Percentiles rank a stretch among this genome's conserved stretches.
These are phyloP conservation scores for Lipomyces sp. DNA, from an alignment of 805 yeast genomes.

Conservation along the genomic window DNA sequence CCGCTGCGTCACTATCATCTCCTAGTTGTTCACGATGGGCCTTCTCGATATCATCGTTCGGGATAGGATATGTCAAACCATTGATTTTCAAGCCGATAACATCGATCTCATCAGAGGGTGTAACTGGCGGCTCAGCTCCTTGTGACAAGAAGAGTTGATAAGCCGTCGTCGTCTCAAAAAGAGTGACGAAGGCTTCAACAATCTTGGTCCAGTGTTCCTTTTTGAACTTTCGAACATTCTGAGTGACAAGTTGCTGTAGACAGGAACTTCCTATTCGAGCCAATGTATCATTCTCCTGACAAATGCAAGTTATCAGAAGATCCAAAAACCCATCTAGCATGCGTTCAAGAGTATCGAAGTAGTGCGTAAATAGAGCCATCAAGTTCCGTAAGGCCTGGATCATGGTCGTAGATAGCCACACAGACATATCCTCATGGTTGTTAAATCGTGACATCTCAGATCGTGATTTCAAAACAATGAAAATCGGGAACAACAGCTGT, in stretches of 20 bases:
- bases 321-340: constrained; percentile 80
- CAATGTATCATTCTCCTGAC: constrained; percentile 96
- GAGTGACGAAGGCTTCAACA: constrained; percentile 63
- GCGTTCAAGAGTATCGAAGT: constrained; percentile 73
- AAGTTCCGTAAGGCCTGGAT: constrained; percentile 92
- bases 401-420: constrained; percentile 95
- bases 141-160: constrained; percentile 63
- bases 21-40: constrained; percentile 32
- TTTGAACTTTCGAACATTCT: constrained; percentile 68
- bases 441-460: constrained; percentile 72
- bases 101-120: constrained; percentile 30
- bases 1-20: constrained; percentile 13
- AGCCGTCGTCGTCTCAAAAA: constrained; percentile 86
- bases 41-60: constrained; percentile 25
- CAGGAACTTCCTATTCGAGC: constrained; percentile 94
- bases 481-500: constrained; percentile 85
- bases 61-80: constrained; percentile 21
- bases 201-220: constrained; percentile 76
- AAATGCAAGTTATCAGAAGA: constrained; percentile 81
- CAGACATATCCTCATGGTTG: constrained; percentile 82
- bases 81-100: constrained; percentile 29
- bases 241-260: constrained; percentile 74
- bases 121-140: constrained; percentile 54
- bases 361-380: constrained; percentile 80
- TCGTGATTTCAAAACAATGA: constrained; percentile 73